Evolutionary conservation across 225 moss, liverwort and hornwort species (phyloP).

Genomic region (Ulota crispa): DNA sequence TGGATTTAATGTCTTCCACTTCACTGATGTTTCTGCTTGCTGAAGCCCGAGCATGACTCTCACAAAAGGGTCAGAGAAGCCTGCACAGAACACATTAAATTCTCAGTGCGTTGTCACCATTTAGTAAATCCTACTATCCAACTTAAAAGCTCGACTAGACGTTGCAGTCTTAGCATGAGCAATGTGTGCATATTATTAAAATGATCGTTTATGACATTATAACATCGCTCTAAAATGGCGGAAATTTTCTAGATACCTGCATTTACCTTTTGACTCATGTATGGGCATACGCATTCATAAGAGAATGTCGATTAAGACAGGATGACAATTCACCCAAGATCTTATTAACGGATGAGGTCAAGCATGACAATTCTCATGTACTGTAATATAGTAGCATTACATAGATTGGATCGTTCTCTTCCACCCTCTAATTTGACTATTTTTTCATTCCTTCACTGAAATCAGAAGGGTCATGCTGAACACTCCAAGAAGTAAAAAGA

Average conservation of each 20-base stretch:
- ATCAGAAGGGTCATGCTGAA: neutral
- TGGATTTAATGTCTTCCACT: conserved; percentile 78
- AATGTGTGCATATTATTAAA: neutral
- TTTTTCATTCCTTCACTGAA: neutral
- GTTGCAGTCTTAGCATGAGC: neutral
- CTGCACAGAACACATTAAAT: conserved; percentile 40
- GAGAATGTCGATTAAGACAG: neutral
- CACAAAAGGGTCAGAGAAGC: conserved; percentile 89
- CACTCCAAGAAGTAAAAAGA: neutral
- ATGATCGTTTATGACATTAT: neutral
- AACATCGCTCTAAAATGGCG: neutral
- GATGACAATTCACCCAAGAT: conserved; percentile 3
- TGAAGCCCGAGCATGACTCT: conserved; percentile 51
- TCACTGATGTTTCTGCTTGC: conserved; percentile 50
- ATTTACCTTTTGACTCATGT: neutral
- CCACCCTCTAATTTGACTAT: neutral
- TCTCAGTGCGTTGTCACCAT: conserved; percentile 7
- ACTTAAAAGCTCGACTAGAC: conserved; percentile 11
- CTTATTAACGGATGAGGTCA: neutral
- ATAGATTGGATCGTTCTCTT: conserved; percentile 9
- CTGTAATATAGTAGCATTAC: neutral
- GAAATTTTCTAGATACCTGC: neutral
- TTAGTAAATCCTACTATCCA: neutral
- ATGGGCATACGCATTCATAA: neutral
- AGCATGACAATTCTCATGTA: neutral